Conservation (phyloP, 2,329 filamentous ascomycete species). For the Atkinsonella hypoxylon region DNA sequence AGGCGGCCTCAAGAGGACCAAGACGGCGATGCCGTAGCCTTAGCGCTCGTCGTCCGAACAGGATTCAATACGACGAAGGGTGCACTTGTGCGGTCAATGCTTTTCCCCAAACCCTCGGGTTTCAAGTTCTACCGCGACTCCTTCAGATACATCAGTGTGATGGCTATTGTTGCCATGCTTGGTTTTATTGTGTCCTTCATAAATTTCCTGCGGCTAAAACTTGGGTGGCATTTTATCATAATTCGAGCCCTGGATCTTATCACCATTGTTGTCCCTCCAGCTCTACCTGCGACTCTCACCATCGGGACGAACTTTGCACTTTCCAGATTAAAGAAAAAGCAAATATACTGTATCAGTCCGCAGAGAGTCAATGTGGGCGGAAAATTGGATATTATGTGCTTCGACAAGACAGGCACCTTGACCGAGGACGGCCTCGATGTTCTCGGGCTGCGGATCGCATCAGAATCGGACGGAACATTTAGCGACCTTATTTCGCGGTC, state of each 20-base stretch:
- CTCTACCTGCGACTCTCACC: conserved; percentile 83
- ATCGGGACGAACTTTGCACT: conserved; percentile 96
- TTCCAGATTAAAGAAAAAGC: conserved; percentile 69
- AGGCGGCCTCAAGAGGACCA: conserved; percentile 76
- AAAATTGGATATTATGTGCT: conserved; percentile 92
- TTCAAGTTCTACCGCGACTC: conserved; percentile 99
- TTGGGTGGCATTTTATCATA: conserved; percentile 84
- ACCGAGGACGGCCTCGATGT: conserved; percentile 96
- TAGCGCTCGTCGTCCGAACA: conserved; percentile 85
- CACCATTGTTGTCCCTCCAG: conserved; percentile 93
- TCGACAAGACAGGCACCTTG: conserved; percentile 97
- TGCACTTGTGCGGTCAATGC: conserved; percentile 88
- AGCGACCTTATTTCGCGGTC: conserved; percentile 59
- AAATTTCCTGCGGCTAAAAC: conserved; percentile 77
- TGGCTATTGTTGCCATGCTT: conserved; percentile 73
- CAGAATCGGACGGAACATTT: conserved; percentile 50
- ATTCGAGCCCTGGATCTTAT: conserved; percentile 89
- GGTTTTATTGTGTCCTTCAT: conserved; percentile 86
- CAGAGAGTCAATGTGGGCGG: conserved; percentile 94
- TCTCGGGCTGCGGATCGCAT: conserved; percentile 71
- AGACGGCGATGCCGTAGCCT: conserved; percentile 76
- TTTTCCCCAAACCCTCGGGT: conserved; percentile 94
- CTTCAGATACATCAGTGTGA: conserved; percentile 94
- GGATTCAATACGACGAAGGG: conserved; percentile 98
- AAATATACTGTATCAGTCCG: conserved; percentile 96